A percentile compares a stretch with the other conserved stretches of the same genome.
Conservation (phyloP, 2,329 filamentous ascomycete genomes). For the Achaetomium macrosporum region DNA sequence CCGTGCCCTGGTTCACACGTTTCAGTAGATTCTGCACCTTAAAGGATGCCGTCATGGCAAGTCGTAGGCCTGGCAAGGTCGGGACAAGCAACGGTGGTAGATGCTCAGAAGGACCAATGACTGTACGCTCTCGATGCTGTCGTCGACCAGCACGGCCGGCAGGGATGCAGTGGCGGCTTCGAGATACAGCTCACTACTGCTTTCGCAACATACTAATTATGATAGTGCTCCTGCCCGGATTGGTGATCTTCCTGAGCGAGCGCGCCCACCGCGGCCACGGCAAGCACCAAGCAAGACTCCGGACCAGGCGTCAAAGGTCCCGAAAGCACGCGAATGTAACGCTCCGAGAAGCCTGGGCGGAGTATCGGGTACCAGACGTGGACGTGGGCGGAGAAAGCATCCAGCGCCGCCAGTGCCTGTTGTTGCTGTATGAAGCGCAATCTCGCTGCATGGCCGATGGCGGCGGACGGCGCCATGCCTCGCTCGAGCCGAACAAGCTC, state of each 20-base stretch:
- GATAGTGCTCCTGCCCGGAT: not conserved
- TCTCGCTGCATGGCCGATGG: not conserved
- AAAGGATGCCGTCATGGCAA: conserved; percentile 4
- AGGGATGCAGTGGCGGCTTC: conserved; percentile 2
- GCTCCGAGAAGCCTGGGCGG: conserved; percentile 6
- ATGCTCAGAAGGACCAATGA: conserved; percentile 1
- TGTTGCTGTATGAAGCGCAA: conserved; percentile 1
- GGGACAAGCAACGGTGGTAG: conserved; percentile 3
- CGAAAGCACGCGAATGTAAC: conserved; percentile 1
- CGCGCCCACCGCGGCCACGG: conserved; percentile 1
- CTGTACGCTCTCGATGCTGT: conserved; percentile 2
- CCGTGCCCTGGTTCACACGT: not conserved
- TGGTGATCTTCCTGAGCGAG: not conserved
- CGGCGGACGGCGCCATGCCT: not conserved
- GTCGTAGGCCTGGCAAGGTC: conserved; percentile 4
- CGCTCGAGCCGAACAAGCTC: not conserved
- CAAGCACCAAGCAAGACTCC: not conserved
- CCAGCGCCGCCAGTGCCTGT: conserved; percentile 2
- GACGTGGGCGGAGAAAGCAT: conserved; percentile 3
- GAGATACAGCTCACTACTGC: conserved; percentile 1
- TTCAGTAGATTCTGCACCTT: conserved; percentile 2
- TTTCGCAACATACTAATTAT: not conserved
- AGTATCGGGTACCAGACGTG: conserved; percentile 6
- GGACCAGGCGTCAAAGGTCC: not conserved
- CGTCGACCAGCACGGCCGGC: conserved; percentile 2